Percentiles rank a stretch among this genome's conserved stretches.
Conservation (phyloP, 768 basidiomycete species). For the Boletus patriciae region DNA sequence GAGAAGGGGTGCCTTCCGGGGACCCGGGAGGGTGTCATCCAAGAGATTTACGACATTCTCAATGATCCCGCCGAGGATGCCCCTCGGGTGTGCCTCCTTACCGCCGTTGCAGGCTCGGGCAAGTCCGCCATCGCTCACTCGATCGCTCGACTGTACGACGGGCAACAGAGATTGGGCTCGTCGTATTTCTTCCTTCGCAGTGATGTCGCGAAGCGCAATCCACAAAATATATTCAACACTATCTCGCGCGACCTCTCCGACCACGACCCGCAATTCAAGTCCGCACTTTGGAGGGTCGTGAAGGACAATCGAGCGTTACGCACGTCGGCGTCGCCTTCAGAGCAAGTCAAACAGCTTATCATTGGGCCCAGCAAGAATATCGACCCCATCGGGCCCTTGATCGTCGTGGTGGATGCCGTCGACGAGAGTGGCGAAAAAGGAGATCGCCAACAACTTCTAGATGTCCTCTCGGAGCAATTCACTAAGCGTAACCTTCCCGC, state of each 20-base stretch:
- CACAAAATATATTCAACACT: conserved; percentile 13
- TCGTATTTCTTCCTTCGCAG: conserved; percentile 27
- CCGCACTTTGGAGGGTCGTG: background rate
- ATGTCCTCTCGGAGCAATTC: background rate
- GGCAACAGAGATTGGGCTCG: conserved; percentile 29
- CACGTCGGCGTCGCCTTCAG: background rate
- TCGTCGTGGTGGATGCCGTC: conserved; percentile 23
- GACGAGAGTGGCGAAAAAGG: conserved; percentile 19
- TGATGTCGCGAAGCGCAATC: conserved; percentile 9
- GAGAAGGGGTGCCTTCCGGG: too few species aligned
- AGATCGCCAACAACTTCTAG: conserved; percentile 13
- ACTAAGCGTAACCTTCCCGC: too few species aligned
- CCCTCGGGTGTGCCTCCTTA: conserved; percentile 15
- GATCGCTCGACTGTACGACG: conserved; percentile 23
- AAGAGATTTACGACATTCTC: too few species aligned
- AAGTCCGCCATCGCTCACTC: conserved; percentile 32
- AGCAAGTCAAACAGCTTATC: conserved; percentile 29
- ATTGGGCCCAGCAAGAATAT: conserved; percentile 21
- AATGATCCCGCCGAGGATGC: background rate
- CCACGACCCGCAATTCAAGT: conserved; percentile 19
- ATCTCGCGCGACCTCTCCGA: conserved; percentile 32
- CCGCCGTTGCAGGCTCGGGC: conserved; percentile 27
- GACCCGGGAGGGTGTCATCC: too few species aligned
- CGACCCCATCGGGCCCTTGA: conserved; percentile 18
- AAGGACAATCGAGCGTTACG: conserved; percentile 23